Conservation (phyloP, 2,329 filamentous ascomycete species). For the Emericellopsis cladophorae region DNA sequence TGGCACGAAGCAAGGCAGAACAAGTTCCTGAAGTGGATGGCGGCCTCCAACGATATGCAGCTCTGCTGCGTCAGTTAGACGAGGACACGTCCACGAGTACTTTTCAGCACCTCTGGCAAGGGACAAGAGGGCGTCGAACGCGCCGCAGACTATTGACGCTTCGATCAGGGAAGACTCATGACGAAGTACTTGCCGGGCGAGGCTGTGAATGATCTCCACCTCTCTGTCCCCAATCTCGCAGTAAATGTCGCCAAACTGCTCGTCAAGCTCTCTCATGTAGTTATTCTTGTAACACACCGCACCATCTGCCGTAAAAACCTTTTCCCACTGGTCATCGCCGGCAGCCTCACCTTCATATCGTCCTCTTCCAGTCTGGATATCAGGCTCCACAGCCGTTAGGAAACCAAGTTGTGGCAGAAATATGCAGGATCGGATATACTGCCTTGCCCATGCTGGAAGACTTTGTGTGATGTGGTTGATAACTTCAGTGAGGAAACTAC, state of each 20-base stretch:
- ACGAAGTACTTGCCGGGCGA: conserved; percentile 58
- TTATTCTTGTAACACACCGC: conserved; percentile 77
- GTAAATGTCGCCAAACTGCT: conserved; percentile 73
- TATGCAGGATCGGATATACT: conserved; percentile 58
- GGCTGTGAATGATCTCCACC: conserved; percentile 72
- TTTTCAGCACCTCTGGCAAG: conserved; percentile 64
- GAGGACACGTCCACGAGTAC: conserved; percentile 59
- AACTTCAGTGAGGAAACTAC: conserved; percentile 56
- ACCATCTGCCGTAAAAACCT: conserved; percentile 60
- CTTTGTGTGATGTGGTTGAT: conserved; percentile 48
- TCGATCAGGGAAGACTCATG: conserved; percentile 52
- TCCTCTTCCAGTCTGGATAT: conserved; percentile 36
- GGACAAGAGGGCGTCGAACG: conserved; percentile 76
- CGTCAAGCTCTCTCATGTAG: conserved; percentile 70
- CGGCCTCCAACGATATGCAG: conserved; percentile 67
- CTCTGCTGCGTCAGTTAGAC: conserved; percentile 56
- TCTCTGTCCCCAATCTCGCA: conserved; percentile 77
- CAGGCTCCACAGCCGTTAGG: conserved; percentile 57
- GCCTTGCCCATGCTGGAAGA: conserved; percentile 45
- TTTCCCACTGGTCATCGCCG: conserved; percentile 55
- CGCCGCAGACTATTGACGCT: conserved; percentile 72
- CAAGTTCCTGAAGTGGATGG: conserved; percentile 77
- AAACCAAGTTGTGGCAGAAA: conserved; percentile 91
- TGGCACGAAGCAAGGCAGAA: conserved; percentile 66
- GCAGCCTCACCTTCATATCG: conserved; percentile 50